phyloP scores from a whole-genome alignment of 2,329 filamentous ascomycete species.

The Cladosporium sp. region DNA sequence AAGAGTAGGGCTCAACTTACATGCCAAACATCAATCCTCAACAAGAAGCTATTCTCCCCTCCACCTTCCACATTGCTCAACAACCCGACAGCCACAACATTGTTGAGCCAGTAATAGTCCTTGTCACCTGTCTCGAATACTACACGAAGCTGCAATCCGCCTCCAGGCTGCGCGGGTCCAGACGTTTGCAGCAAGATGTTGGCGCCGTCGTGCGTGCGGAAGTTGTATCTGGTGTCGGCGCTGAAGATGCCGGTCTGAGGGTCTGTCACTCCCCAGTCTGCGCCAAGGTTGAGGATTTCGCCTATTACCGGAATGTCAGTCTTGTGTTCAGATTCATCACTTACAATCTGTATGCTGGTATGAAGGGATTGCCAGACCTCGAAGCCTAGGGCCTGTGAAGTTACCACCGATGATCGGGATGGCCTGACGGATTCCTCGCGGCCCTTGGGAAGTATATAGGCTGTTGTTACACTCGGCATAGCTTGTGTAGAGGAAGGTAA shows the following conservation, averaged over 20 bases:
- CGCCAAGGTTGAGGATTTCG: constrained; percentile 33
- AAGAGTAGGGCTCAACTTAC: constrained; percentile 19
- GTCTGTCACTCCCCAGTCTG: constrained; percentile 36
- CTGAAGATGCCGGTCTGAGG: constrained; percentile 27
- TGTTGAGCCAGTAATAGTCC: constrained; percentile 36
- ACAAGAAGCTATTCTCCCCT: constrained; percentile 15
- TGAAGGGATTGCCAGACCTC: neutral
- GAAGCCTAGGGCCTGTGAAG: constrained; percentile 27
- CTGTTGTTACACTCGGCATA: constrained; percentile 22
- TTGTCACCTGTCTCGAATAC: constrained; percentile 34
- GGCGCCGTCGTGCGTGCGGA: constrained; percentile 34
- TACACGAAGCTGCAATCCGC: constrained; percentile 30
- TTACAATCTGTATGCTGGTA: neutral
- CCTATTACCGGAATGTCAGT: constrained; percentile 11
- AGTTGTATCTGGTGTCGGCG: constrained; percentile 36
- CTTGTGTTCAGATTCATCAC: neutral
- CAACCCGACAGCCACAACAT: constrained; percentile 28
- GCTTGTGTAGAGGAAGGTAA: constrained; percentile 29
- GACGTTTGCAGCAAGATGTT: constrained; percentile 33
- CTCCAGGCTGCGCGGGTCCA: constrained; percentile 27
- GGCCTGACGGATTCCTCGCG: constrained; percentile 25
- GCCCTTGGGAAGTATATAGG: constrained; percentile 24
- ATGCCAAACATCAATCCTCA: constrained; percentile 27
- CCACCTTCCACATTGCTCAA: constrained; percentile 15
- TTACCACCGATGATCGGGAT: constrained; percentile 31